phyloP scores from a whole-genome alignment of 495 filamentous ascomycete genomes.

The Aspergillus sparsus region DNA sequence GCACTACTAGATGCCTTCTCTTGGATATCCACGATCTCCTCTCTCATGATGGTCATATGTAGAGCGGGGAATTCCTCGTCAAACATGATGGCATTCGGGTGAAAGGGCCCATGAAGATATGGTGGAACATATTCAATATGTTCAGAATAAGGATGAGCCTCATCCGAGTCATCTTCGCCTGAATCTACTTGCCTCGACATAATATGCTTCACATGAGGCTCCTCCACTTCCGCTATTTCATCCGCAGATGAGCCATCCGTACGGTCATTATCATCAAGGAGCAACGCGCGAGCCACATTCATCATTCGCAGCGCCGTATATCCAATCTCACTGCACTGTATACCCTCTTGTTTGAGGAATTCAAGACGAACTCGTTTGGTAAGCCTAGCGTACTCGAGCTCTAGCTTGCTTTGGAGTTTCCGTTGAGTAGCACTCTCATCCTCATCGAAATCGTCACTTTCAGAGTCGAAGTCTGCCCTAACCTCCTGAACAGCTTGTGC shows the following conservation, averaged over 20 bases:
- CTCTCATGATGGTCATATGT: conserved; percentile 10
- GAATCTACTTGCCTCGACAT: background rate
- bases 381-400: conserved; percentile 23
- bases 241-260: background rate
- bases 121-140: conserved; percentile 10
- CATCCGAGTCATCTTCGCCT: conserved; percentile 4
- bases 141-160: conserved; percentile 1
- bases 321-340: conserved; percentile 36
- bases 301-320: conserved; percentile 37
- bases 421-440: conserved; percentile 18
- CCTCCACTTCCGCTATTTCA: conserved; percentile 10
- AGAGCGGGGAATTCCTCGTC: conserved; percentile 24
- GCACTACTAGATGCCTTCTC: background rate
- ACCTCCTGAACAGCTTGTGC: conserved; percentile 41
- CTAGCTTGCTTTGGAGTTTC: conserved; percentile 25
- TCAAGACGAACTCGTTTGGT: conserved; percentile 31
- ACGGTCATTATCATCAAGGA: conserved; percentile 29
- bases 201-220: background rate
- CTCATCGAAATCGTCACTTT: conserved; percentile 6
- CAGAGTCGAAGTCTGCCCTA: conserved; percentile 16
- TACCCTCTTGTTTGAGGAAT: conserved; percentile 31
- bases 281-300: conserved; percentile 31
- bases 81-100: conserved; percentile 19
- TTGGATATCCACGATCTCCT: conserved; percentile 3
- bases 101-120: conserved; percentile 17